Base-by-base conservation (phyloP, 2,329 filamentous ascomycete genomes). In the Colletotrichum agaves region DNA sequence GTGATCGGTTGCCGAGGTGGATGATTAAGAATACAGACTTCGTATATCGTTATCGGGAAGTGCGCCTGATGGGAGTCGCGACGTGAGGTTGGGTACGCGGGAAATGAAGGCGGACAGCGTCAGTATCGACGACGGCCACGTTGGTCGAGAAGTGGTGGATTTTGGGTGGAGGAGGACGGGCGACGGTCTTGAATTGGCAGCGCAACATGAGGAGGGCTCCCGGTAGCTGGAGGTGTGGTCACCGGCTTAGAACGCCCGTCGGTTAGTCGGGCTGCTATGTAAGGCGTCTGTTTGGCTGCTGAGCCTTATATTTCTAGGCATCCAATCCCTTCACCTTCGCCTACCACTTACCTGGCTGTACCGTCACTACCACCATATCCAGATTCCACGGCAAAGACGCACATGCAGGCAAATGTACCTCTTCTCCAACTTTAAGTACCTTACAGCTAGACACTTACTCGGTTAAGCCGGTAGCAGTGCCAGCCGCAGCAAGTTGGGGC, bases 81-180 rank as follows among this genome's bases (percentile, higher is more conserved):
- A 27, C 47, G 47, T 52, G 21, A 50, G 47, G 41, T 60, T 65
- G 65, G 61, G 65, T 64, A 43, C 44, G 41, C 47, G 47, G 55
- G 65, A 68, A 65, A 68, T 68, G 65, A 68, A 55, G 61, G 55
- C 64, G 62, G 62, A 23, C 61, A 46, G 52, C 60, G 60, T 52
- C 60, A 49, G 65, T 63, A 43, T 55, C 35, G 61, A 68, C 61
- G 61, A 60, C 65, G 61, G 47, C 65, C 47, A 65, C 61, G 65
- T 58, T 68, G 61, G 65, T 47, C 62, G 52, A 59, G 52, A 56
- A 67, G 52, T 46, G 52, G 59, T 50, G 63, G 63, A 37, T 41
- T 50, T 64, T 44, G 49, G 37, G 47, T 52, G 53, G 53, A 64
- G 61, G 52, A 37, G 58, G 53, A 59, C 61, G 64, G 64, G 61